A percentile compares a stretch with the other conserved stretches of the same genome.
phyloP scores from a whole-genome alignment of 1,284 basidiomycete species.

The Cerioporus squamosus region DNA sequence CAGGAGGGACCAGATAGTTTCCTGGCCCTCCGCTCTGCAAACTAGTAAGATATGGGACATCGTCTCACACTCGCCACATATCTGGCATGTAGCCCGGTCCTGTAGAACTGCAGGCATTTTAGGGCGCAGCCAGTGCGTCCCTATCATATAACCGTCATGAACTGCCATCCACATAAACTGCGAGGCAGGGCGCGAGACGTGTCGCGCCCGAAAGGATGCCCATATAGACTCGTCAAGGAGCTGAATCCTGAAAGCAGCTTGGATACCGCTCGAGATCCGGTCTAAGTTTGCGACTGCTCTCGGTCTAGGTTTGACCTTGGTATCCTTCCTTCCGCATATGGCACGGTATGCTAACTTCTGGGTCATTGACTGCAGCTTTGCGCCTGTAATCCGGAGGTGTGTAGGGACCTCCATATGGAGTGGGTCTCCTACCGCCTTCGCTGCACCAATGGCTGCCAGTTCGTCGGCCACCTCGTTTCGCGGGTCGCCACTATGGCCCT shows the following conservation, averaged over 20 bases:
- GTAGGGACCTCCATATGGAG: too few species aligned
- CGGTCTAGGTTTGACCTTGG: too few species aligned
- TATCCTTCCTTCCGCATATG: too few species aligned
- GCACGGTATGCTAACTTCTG: too few species aligned
- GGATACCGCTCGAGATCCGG: background rate
- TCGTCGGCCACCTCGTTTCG: slow-evolving; percentile 32
- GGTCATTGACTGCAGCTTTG: too few species aligned
- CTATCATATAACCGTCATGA: slow-evolving; percentile 36
- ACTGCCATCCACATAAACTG: slow-evolving; percentile 38
- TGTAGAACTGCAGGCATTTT: slow-evolving; percentile 24
- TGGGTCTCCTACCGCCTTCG: background rate
- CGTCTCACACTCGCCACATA: too few species aligned
- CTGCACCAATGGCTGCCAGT: slow-evolving; percentile 26
- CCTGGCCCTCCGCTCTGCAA: too few species aligned
- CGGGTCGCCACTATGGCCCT: slow-evolving; percentile 28
- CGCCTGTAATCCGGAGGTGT: background rate
- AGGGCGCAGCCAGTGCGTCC: slow-evolving; percentile 32
- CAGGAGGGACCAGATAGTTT: too few species aligned
- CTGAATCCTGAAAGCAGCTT: background rate
- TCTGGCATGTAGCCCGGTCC: too few species aligned
- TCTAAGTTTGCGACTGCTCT: background rate
- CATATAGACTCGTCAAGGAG: slow-evolving; percentile 6
- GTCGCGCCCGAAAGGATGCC: slow-evolving; percentile 18
- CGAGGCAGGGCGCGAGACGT: slow-evolving; percentile 22
- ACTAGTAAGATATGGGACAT: too few species aligned